Evolutionary conservation across 169 alveolate genomes (phyloP).

Genomic region (Plasmodium blacklocki): DNA sequence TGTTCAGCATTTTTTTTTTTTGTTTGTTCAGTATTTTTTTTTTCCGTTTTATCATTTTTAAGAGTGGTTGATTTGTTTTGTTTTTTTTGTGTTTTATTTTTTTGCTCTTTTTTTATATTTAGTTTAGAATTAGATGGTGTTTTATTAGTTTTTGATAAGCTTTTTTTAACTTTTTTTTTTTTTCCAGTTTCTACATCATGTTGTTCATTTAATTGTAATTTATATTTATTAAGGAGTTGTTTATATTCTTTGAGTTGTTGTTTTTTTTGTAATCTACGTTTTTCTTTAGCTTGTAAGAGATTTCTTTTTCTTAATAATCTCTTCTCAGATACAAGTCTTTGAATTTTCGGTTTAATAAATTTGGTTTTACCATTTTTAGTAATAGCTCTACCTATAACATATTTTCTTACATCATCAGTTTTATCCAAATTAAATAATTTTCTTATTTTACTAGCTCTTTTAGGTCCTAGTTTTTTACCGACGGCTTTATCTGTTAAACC

Average conservation of each 20-base stretch:
- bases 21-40: too few relatives aligned
- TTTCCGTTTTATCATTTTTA: too few relatives aligned
- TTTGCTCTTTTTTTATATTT: too few relatives aligned
- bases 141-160: constrained; percentile 14
- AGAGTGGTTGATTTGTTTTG: too few relatives aligned
- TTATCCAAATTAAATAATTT: constrained; percentile 95
- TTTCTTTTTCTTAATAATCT: constrained; percentile 97
- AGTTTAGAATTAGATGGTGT: background rate
- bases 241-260: constrained; percentile 85
- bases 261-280: constrained; percentile 83
- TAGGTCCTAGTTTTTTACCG: constrained; percentile 99
- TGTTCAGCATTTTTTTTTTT: too few relatives aligned
- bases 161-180: constrained; percentile 57
- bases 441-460: constrained; percentile 98
- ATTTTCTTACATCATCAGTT: constrained; percentile 96
- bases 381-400: constrained; percentile 92
- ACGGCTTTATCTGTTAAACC: constrained; percentile 97
- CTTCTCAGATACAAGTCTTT: constrained; percentile 99
- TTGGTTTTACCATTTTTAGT: constrained; percentile 92
- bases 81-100: too few relatives aligned
- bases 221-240: constrained; percentile 82
- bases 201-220: constrained; percentile 16
- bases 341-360: constrained; percentile 98
- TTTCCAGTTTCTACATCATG: constrained; percentile 35
- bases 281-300: constrained; percentile 81